These are phyloP conservation scores for Tuber borchii DNA, from an alignment of 495 filamentous ascomycete species.

Conservation along the genomic window DNA sequence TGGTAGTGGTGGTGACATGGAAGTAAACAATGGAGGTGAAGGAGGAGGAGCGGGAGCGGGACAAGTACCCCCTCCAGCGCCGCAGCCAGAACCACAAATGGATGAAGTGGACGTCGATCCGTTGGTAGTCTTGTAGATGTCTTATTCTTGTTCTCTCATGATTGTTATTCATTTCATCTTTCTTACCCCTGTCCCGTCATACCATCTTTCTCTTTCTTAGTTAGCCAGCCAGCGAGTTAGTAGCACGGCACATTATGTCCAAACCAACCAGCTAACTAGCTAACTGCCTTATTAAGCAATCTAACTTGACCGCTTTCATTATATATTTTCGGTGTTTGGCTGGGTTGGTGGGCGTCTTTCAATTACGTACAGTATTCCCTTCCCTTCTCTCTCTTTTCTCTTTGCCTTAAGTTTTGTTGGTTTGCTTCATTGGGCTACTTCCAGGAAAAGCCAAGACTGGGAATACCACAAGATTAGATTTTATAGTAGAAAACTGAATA, in stretches of 20 bases:
- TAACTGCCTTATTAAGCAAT: background rate
- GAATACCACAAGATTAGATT: background rate
- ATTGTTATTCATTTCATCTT: background rate
- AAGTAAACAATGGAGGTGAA: background rate
- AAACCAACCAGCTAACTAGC: background rate
- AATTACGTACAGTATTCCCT: background rate
- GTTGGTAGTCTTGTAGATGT: background rate
- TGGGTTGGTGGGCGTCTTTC: background rate
- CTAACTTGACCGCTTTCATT: background rate
- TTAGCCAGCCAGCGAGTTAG: background rate
- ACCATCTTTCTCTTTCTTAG: background rate
- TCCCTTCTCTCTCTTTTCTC: background rate
- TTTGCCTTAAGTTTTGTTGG: background rate
- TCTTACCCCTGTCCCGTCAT: background rate
- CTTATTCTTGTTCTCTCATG: background rate
- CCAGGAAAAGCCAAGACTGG: background rate
- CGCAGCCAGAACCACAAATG: background rate
- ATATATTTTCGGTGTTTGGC: background rate
- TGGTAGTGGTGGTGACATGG: background rate
- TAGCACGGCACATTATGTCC: background rate
- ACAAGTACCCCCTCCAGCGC: background rate
- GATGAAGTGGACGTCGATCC: background rate
- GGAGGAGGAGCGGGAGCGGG: constrained; percentile 1
- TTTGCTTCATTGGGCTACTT: background rate
- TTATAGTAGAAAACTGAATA: background rate